Base-by-base conservation (phyloP, 352 stramenopile genomes). In the Elongisporangium prolatum region DNA sequence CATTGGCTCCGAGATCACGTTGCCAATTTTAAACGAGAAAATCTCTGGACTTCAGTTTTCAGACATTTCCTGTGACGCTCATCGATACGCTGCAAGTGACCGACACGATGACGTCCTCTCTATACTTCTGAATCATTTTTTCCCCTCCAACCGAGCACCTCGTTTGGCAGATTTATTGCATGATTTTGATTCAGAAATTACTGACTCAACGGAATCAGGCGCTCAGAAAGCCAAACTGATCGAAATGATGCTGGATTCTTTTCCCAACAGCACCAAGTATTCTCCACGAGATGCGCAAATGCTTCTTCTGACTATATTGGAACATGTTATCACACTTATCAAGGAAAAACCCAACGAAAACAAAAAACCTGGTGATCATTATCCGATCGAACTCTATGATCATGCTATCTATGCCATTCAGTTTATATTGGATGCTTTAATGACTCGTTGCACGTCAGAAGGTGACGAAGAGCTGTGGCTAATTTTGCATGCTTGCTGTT, bases 131-230 rank as follows among this genome's bases (percentile, higher is more conserved):
- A 64, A 38, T 1, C 70, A 88, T 51, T 89, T 87, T 34, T 89
- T 89, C 34, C 75, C 81, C 14, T 56, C 57, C 18, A 75, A 69
- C 1, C 75, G 87, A 38, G 48, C 51, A 16, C 63, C 74, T 8
- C 76, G 80, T 2, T 65, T 90, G 21, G 57, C 63, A 11, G 80
- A 88, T 16, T 67, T 90, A 16, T 56, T 90, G 5, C 66, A 78
- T 2, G 80, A 90, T 21, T 88, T 87, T 59, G 59, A 69, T 9
- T 40, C 51, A n/a, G 67, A 66, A 5, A 63, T 74, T 21, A 59
- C 65, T n/a, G 51, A 56, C 9, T n/a, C 52, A 56, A 61, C 21
- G 55, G 48, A 21, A 59, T 21, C 48, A 34, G 57, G 25, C 28
- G 13, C 28, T 14, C 18, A 34, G 2, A 54, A 25, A 21, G 40